Conservation (phyloP, 1,284 basidiomycete species). For the Moniliophthora roreri region DNA sequence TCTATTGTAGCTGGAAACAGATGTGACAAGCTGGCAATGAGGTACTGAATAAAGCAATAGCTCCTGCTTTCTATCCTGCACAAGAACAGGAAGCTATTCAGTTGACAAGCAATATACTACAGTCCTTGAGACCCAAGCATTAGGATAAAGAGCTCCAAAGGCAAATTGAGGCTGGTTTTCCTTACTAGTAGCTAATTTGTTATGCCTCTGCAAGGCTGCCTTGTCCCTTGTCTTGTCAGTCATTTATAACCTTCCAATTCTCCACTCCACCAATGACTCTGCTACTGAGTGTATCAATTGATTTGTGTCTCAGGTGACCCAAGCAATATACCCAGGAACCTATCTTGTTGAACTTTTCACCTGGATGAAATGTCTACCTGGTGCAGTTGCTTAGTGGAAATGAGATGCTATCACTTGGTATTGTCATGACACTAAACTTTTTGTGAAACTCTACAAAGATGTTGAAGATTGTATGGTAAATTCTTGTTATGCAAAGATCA, state of each 20-base stretch:
- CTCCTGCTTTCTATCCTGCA: neutral
- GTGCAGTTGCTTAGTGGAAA: constrained; percentile 26
- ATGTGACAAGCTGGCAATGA: neutral
- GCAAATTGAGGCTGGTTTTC: neutral
- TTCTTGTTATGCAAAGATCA: no score
- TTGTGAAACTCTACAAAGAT: neutral
- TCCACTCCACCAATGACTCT: constrained; percentile 18
- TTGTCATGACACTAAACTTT: neutral
- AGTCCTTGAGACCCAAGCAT: neutral
- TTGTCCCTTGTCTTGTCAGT: constrained; percentile 21
- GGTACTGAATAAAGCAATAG: neutral
- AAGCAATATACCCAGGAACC: constrained; percentile 21
- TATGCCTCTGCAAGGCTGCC: constrained; percentile 9
- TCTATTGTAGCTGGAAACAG: neutral
- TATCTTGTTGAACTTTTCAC: constrained; percentile 30
- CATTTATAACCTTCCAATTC: constrained; percentile 22
- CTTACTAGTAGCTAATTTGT: neutral
- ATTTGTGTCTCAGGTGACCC: constrained; percentile 15
- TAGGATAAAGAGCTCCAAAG: neutral
- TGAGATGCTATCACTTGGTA: constrained; percentile 14
- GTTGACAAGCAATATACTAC: neutral
- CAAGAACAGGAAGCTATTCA: neutral
- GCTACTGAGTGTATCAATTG: constrained; percentile 18
- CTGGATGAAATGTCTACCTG: constrained; percentile 23
- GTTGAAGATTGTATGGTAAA: neutral